Evolutionary conservation across 805 yeast genomes (phyloP).

Genomic region (Dipodascus albidus): DNA sequence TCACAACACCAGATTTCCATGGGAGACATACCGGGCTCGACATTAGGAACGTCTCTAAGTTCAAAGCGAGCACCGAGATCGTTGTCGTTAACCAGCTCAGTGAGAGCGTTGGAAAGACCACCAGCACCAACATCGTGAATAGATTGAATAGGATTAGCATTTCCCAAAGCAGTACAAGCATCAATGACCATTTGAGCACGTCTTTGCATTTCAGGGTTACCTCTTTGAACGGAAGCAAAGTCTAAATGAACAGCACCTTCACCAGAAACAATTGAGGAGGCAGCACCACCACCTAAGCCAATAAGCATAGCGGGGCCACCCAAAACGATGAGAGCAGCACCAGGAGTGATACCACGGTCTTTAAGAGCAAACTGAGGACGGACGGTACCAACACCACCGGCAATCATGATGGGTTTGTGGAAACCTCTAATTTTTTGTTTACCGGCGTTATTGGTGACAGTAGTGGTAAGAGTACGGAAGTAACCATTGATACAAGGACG

Average conservation of each 20-base stretch:
- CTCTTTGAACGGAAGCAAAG: conserved; percentile 98
- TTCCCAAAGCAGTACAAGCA: conserved; percentile 78
- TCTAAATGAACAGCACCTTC: conserved; percentile 94
- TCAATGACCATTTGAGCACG: conserved; percentile 98
- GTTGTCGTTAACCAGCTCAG: conserved; percentile 95
- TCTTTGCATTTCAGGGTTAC: conserved; percentile 98
- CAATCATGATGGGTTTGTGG: conserved; percentile 98
- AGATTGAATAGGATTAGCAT: conserved; percentile 71
- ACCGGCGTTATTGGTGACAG: conserved; percentile 50
- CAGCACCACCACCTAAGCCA: conserved; percentile 99
- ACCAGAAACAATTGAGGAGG: conserved; percentile 92
- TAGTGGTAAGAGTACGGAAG: conserved; percentile 87
- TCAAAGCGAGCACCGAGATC: conserved; percentile 91
- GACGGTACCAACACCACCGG: conserved; percentile 97
- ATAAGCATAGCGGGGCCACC: conserved; percentile 98
- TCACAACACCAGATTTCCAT: conserved; percentile 99
- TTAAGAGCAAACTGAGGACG: conserved; percentile 89
- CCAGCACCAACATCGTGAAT: conserved; percentile 99
- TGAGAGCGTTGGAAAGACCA: conserved; percentile 92
- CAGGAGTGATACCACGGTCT: conserved; percentile 80
- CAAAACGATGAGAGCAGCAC: conserved; percentile 79
- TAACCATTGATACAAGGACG: conserved; percentile 96
- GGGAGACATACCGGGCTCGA: conserved; percentile 98
- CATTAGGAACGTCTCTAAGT: conserved; percentile 75
- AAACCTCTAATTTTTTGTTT: conserved; percentile 79